phyloP scores from a whole-genome alignment of 495 filamentous ascomycete genomes.

The Corynascus novoguineensis region DNA sequence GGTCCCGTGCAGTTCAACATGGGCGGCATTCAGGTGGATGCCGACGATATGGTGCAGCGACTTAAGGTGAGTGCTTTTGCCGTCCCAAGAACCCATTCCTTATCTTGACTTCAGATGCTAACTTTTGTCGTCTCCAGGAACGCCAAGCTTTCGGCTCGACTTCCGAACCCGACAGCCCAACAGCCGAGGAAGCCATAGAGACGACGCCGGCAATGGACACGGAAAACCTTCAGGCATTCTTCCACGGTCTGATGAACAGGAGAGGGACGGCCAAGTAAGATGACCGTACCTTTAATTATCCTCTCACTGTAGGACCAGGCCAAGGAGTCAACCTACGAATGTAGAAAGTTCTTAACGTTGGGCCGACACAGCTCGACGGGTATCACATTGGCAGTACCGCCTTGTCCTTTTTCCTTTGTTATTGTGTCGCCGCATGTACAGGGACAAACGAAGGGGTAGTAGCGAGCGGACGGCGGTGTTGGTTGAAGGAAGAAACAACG shows the following conservation, averaged over 20 bases:
- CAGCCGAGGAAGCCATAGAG: constrained; percentile 29
- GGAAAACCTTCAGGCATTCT: constrained; percentile 46
- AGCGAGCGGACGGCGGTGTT: background rate
- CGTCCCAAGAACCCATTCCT: too few relatives aligned
- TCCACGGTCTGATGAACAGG: constrained; percentile 44
- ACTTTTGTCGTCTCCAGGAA: constrained; percentile 29
- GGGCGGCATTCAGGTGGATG: constrained; percentile 94
- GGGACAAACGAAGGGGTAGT: background rate
- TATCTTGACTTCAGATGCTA: too few relatives aligned
- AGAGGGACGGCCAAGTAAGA: constrained; percentile 18
- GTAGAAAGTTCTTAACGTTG: too few relatives aligned
- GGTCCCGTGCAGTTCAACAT: constrained; percentile 96
- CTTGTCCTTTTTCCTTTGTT: background rate
- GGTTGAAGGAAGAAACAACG: background rate
- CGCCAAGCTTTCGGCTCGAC: constrained; percentile 42
- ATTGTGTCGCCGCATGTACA: background rate
- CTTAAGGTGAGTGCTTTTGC: constrained; percentile 57
- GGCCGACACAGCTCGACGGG: background rate
- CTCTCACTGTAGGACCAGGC: too few relatives aligned
- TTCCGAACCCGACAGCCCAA: constrained; percentile 30
- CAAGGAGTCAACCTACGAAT: too few relatives aligned
- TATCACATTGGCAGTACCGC: background rate
- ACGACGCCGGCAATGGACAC: constrained; percentile 39
- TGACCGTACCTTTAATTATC: too few relatives aligned
- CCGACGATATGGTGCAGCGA: constrained; percentile 87